Percentiles rank a stretch among this genome's conserved stretches.
These are phyloP conservation scores for Lodderomyces theae DNA, from an alignment of 1,139 yeast genomes.

Conservation along the genomic window DNA sequence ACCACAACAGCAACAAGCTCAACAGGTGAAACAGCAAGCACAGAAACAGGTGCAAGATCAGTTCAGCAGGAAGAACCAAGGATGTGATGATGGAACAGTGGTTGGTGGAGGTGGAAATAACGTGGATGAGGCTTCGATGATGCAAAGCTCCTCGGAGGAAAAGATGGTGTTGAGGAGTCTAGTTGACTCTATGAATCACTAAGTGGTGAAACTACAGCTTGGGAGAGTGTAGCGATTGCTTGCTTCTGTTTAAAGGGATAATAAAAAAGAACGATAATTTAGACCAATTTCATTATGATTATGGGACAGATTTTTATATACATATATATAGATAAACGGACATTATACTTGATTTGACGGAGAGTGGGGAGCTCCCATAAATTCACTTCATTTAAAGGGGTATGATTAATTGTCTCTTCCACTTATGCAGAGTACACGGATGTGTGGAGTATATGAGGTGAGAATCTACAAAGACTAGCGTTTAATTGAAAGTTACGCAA, in stretches of 20 bases:
- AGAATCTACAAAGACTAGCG: too few species aligned
- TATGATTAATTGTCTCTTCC: too few species aligned
- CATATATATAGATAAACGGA: neutral
- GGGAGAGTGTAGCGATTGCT: too few species aligned
- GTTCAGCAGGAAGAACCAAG: constrained; percentile 1
- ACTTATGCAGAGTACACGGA: too few species aligned
- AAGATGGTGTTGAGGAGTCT: constrained; percentile 41
- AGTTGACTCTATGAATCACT: constrained; percentile 44
- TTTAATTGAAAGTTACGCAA: too few species aligned
- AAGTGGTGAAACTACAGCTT: neutral
- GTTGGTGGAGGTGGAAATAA: constrained; percentile 7
- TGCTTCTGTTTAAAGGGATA: neutral
- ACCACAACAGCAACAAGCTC: constrained; percentile 2
- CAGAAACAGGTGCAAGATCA: constrained; percentile 6
- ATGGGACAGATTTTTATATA: constrained; percentile 1
- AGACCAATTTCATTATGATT: neutral
- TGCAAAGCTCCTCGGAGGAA: constrained; percentile 22
- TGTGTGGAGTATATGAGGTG: too few species aligned
- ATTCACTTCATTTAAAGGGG: too few species aligned
- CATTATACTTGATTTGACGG: neutral
- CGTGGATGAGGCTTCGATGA: constrained; percentile 7
- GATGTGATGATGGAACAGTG: neutral
- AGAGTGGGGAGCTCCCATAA: too few species aligned
- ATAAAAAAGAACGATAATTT: neutral
- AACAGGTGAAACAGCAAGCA: constrained; percentile 6